Conservation (phyloP, 345 rosid species). For the Citrus trifoliata region DNA sequence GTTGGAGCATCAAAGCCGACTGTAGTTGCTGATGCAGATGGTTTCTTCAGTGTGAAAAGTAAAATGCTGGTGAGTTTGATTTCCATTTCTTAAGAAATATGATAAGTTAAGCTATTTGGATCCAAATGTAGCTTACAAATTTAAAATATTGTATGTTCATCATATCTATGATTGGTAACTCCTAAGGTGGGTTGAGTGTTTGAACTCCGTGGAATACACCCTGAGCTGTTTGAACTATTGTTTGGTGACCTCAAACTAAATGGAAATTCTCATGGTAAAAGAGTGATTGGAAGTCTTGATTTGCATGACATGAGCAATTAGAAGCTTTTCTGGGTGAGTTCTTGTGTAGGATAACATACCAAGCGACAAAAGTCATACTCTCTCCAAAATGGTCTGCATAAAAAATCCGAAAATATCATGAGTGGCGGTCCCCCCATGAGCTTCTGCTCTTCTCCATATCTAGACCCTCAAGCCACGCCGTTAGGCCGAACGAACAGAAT, state of each 20-base stretch:
- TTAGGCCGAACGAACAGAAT: not conserved
- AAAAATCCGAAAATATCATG: not conserved
- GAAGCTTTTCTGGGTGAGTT: not conserved
- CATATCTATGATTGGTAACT: not conserved
- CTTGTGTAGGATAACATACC: not conserved
- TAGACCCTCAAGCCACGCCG: not conserved
- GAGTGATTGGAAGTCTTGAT: not conserved
- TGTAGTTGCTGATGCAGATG: slow-evolving; percentile 80
- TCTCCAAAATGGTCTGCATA: not conserved
- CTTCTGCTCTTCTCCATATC: not conserved
- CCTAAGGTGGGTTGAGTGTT: not conserved
- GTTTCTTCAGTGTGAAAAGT: slow-evolving; percentile 86
- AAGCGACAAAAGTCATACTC: not conserved
- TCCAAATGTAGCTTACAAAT: not conserved
- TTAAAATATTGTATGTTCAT: not conserved
- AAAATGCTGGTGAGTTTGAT: slow-evolving; percentile 74
- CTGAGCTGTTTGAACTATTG: not conserved
- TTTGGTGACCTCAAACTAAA: not conserved
- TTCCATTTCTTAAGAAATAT: not conserved
- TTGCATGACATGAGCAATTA: not conserved
- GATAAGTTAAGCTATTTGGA: not conserved
- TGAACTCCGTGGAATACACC: not conserved
- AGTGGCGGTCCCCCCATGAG: not conserved
- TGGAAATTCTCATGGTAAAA: not conserved
- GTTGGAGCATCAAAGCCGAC: slow-evolving; percentile 97